Percentiles rank a stretch among this genome's conserved stretches.
Conservation (phyloP, 495 filamentous ascomycete genomes). For the Penicillium waksmanii region DNA sequence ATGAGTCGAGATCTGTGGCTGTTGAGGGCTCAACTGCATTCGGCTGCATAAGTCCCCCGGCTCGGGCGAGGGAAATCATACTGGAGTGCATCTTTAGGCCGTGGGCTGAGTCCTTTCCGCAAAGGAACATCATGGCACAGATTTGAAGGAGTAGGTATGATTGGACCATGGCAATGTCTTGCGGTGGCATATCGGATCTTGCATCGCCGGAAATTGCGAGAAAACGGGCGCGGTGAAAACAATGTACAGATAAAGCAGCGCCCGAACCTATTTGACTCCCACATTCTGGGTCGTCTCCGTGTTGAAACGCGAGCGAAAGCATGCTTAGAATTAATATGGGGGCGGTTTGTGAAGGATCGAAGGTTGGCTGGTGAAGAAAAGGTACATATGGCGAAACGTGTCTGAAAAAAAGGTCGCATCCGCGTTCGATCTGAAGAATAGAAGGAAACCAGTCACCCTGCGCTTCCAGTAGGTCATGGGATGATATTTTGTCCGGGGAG, state of each 20-base stretch:
- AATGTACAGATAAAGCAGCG: slow-evolving; percentile 27
- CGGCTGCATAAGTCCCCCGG: slow-evolving; percentile 32
- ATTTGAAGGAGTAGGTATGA: slow-evolving; percentile 39
- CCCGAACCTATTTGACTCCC: slow-evolving; percentile 32
- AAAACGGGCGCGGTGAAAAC: slow-evolving; percentile 36
- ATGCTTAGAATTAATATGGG: slow-evolving; percentile 34
- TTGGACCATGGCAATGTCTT: slow-evolving; percentile 31
- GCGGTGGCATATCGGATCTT: slow-evolving; percentile 5
- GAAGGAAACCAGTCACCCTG: slow-evolving; percentile 33
- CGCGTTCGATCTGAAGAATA: slow-evolving; percentile 25
- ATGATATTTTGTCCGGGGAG: slow-evolving; percentile 14
- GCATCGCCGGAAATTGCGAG: slow-evolving; percentile 26
- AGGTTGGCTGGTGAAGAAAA: slow-evolving; percentile 38
- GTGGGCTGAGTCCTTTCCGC: slow-evolving; percentile 30
- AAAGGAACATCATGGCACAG: slow-evolving; percentile 44
- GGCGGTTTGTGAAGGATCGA: slow-evolving; percentile 27
- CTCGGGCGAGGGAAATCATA: slow-evolving; percentile 37
- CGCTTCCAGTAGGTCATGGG: slow-evolving; percentile 20
- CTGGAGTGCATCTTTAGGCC: slow-evolving; percentile 39
- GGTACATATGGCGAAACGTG: slow-evolving; percentile 37
- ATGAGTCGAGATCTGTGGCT: slow-evolving; percentile 28
- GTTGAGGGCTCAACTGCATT: slow-evolving; percentile 17
- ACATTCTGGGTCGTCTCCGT: slow-evolving; percentile 42
- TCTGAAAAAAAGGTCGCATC: slow-evolving; percentile 37
- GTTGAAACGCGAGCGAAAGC: slow-evolving; percentile 40